A percentile compares a stretch with the other conserved stretches of the same genome.
These are phyloP conservation scores for Evernia prunastri DNA, from an alignment of 495 filamentous ascomycete genomes.

Conservation along the genomic window DNA sequence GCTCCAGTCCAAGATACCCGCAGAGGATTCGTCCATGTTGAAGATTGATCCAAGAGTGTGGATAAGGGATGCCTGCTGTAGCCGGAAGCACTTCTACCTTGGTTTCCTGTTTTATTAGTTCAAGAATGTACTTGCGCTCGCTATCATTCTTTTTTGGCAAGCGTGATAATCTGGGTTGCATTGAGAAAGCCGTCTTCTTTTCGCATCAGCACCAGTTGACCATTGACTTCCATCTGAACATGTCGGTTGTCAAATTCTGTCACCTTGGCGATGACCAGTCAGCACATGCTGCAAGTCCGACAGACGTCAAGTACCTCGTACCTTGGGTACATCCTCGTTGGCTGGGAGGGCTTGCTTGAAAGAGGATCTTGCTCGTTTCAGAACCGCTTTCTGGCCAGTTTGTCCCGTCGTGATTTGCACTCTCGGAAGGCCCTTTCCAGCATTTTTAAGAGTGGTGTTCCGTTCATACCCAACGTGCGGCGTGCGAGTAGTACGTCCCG, in stretches of 20 bases:
- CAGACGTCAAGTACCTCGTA: not conserved
- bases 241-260: not conserved
- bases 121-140: not conserved
- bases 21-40: constrained; percentile 2
- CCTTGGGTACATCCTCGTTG: not conserved
- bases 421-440: not conserved
- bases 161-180: not conserved
- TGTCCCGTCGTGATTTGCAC: not conserved
- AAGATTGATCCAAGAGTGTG: not conserved
- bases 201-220: not conserved
- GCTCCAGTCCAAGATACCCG: not conserved
- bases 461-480: not conserved
- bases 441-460: not conserved
- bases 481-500: not conserved
- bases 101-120: not conserved
- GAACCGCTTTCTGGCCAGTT: not conserved
- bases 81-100: not conserved
- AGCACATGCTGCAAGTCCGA: not conserved
- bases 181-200: constrained; percentile 9
- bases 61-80: not conserved
- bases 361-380: not conserved
- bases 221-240: constrained; percentile 4
- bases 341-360: not conserved
- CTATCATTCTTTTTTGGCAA: not conserved
- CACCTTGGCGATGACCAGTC: not conserved